These are phyloP conservation scores for Kluyveromyces marxianus DNA, from an alignment of 1,139 yeast species.

Conservation along the genomic window DNA sequence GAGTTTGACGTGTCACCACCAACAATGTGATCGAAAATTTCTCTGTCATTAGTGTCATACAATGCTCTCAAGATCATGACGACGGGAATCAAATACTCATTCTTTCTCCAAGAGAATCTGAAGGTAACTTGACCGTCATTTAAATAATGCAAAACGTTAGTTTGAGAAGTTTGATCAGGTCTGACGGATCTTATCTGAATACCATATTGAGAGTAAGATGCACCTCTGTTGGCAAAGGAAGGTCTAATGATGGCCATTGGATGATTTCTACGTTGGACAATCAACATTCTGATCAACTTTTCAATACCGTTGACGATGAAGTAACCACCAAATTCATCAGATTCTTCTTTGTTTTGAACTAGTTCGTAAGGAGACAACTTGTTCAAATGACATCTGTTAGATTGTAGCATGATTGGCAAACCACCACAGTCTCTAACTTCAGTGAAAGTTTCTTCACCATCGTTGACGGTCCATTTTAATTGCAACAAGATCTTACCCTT, in stretches of 20 bases:
- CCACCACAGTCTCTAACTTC: constrained; percentile 91
- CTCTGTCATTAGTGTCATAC: constrained; percentile 85
- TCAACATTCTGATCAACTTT: constrained; percentile 91
- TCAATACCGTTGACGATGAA: constrained; percentile 96
- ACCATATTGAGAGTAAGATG: constrained; percentile 82
- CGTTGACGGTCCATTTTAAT: constrained; percentile 80
- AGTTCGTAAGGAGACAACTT: constrained; percentile 75
- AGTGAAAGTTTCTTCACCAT: constrained; percentile 61
- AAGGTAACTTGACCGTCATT: constrained; percentile 95
- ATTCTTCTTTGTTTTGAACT: constrained; percentile 75
- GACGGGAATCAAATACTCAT: constrained; percentile 89
- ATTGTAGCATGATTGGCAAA: constrained; percentile 82
- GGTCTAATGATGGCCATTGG: constrained; percentile 98
- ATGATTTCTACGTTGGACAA: constrained; percentile 95
- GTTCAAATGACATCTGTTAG: constrained; percentile 87
- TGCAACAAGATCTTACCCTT: constrained; percentile 69
- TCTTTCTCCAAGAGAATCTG: constrained; percentile 94
- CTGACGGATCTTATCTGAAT: constrained; percentile 90
- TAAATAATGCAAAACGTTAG: constrained; percentile 90
- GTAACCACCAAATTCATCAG: constrained; percentile 95
- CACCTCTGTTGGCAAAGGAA: constrained; percentile 90
- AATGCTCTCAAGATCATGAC: constrained; percentile 88
- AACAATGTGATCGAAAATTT: constrained; percentile 90
- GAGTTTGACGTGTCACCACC: constrained; percentile 84
- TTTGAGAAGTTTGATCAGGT: constrained; percentile 96